phyloP scores from a whole-genome alignment of 495 filamentous ascomycete genomes.

The Copromyces sp. region DNA sequence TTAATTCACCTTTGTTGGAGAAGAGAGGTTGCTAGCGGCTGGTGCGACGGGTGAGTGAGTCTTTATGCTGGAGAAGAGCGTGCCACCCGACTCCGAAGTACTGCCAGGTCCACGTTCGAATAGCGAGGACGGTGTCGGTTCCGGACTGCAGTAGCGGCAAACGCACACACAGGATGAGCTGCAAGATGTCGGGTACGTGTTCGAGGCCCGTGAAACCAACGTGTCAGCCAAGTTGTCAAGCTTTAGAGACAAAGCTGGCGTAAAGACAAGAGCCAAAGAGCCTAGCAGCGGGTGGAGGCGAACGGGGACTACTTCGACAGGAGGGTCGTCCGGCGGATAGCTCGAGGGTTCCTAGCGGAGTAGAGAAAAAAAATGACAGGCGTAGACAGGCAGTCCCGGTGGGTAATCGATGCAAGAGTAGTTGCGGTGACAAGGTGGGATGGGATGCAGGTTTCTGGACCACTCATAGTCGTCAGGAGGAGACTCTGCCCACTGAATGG shows the following conservation, averaged over 20 bases:
- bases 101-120: constrained; percentile 3
- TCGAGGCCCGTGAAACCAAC: constrained; percentile 5
- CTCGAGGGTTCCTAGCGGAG: constrained; percentile 15
- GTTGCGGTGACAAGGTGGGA: constrained; percentile 24
- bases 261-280: constrained; percentile 1
- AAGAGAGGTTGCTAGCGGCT: not conserved
- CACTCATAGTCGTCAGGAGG: constrained; percentile 29
- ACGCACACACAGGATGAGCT: not conserved
- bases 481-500: constrained; percentile 33
- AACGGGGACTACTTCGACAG: constrained; percentile 8
- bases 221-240: constrained; percentile 8
- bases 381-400: constrained; percentile 13
- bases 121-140: constrained; percentile 1
- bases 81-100: constrained; percentile 1
- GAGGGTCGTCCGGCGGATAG: constrained; percentile 10
- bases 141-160: not conserved
- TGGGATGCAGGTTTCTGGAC: constrained; percentile 27
- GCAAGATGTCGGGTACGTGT: constrained; percentile 14
- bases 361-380: constrained; percentile 22
- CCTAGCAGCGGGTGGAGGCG: constrained; percentile 8
- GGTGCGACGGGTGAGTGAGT: not conserved
- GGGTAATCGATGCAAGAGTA: constrained; percentile 24
- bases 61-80: constrained; percentile 9
- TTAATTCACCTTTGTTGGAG: constrained; percentile 1
- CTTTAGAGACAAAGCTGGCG: not conserved